A percentile compares a stretch with the other conserved stretches of the same genome.
Evolutionary conservation across 129 eudicot species (phyloP).

Genomic region (Erigeron canadensis): DNA sequence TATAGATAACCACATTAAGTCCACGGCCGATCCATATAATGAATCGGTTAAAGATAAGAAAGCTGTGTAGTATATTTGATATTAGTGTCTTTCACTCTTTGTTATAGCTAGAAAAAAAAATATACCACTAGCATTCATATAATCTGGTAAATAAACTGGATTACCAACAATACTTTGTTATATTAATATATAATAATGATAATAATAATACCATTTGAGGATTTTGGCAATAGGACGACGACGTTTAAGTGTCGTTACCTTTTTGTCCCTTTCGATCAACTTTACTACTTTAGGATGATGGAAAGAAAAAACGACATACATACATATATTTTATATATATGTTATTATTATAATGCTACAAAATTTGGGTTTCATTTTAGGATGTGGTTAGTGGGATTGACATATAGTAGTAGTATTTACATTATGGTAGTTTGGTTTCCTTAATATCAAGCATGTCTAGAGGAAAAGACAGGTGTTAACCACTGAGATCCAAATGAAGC

Average conservation of each 20-base stretch:
- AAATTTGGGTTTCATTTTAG: background rate
- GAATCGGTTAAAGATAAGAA: background rate
- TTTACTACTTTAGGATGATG: too few relatives aligned
- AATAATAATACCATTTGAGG: too few relatives aligned
- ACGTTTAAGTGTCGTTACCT: too few relatives aligned
- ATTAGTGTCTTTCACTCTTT: too few relatives aligned
- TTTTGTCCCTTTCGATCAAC: too few relatives aligned
- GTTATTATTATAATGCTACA: background rate
- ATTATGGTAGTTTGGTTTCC: conserved; percentile 37
- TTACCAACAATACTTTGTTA: background rate
- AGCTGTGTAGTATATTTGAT: too few relatives aligned
- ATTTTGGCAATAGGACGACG: too few relatives aligned
- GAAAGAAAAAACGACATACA: too few relatives aligned
- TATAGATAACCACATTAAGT: too few relatives aligned
- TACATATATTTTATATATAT: background rate
- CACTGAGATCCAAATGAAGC: conserved; percentile 33
- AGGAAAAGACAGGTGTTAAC: conserved; percentile 39
- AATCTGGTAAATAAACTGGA: background rate
- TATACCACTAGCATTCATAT: background rate
- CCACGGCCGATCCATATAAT: background rate
- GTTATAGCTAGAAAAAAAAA: too few relatives aligned
- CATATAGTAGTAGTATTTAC: too few relatives aligned
- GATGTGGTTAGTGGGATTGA: background rate
- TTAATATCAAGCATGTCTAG: conserved; percentile 37
- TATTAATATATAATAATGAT: too few relatives aligned